These are phyloP conservation scores for Fusarium stilboides DNA, from an alignment of 2,329 filamentous ascomycete genomes.

Conservation along the genomic window DNA sequence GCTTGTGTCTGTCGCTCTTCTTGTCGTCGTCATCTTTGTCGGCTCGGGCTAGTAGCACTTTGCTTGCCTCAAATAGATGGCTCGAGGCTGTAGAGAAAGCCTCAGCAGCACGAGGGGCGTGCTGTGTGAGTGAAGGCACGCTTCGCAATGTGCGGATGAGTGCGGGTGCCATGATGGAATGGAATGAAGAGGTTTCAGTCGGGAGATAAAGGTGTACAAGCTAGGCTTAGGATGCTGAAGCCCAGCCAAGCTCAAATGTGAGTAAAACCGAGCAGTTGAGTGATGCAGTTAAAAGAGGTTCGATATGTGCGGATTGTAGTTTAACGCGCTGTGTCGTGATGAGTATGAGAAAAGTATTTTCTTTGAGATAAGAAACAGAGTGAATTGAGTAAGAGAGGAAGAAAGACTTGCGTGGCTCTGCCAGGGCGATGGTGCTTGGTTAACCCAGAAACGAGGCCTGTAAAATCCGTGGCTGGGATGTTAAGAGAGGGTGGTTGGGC, in stretches of 20 bases:
- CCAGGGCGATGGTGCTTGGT: constrained; percentile 42
- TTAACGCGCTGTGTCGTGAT: constrained; percentile 7
- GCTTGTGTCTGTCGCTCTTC: constrained; percentile 44
- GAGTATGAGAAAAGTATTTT: constrained; percentile 1
- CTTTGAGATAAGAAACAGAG: constrained; percentile 9
- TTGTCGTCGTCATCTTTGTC: constrained; percentile 49
- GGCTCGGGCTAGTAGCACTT: constrained; percentile 61
- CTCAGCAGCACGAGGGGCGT: constrained; percentile 40
- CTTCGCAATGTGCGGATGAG: constrained; percentile 53
- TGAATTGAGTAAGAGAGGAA: constrained; percentile 14
- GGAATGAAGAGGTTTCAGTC: constrained; percentile 44
- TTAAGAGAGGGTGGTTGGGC: constrained; percentile 41
- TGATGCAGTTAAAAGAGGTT: neutral
- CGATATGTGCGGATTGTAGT: neutral
- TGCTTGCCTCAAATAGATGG: constrained; percentile 59
- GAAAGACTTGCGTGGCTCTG: constrained; percentile 30
- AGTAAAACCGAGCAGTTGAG: constrained; percentile 26
- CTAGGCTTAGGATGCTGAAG: constrained; percentile 49
- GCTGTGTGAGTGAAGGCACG: constrained; percentile 47
- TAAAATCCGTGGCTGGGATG: constrained; percentile 50
- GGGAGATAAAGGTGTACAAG: constrained; percentile 23
- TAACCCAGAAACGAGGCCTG: constrained; percentile 51
- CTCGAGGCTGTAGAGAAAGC: constrained; percentile 55
- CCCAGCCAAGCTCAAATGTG: constrained; percentile 48
- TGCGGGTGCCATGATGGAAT: constrained; percentile 59